These are phyloP conservation scores for Viola pubescens DNA, from an alignment of 441 rosid genomes.

Conservation along the genomic window DNA sequence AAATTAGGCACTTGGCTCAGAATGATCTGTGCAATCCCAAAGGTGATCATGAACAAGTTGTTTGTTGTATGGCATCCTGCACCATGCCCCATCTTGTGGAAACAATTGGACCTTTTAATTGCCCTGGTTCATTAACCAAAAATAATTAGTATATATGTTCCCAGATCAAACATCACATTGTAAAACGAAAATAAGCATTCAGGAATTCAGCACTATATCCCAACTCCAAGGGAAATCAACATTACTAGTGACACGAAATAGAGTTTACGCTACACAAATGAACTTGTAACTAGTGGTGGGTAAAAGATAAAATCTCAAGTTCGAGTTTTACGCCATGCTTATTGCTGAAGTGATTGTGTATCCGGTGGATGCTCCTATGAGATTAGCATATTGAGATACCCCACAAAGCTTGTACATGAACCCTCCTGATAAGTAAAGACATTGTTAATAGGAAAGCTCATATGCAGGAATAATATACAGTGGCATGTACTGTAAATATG, in stretches of 20 bases:
- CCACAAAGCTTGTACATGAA: slow-evolving; percentile 25
- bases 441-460: too few relatives aligned
- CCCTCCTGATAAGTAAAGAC: slow-evolving; percentile 15
- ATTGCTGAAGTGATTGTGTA: slow-evolving; percentile 38
- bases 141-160: too few relatives aligned
- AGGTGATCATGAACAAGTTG: slow-evolving; percentile 28
- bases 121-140: slow-evolving; percentile 24
- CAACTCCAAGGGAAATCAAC: too few relatives aligned
- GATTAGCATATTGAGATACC: slow-evolving; percentile 28
- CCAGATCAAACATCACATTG: too few relatives aligned
- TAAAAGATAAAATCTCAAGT: not conserved
- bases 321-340: slow-evolving; percentile 34
- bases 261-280: too few relatives aligned
- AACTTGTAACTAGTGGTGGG: too few relatives aligned
- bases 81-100: slow-evolving; percentile 27
- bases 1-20: slow-evolving; percentile 36
- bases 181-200: too few relatives aligned
- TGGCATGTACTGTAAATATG: too few relatives aligned
- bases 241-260: too few relatives aligned
- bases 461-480: too few relatives aligned
- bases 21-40: slow-evolving; percentile 27
- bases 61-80: slow-evolving; percentile 24
- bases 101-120: slow-evolving; percentile 30
- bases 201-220: too few relatives aligned
- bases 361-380: slow-evolving; percentile 33